phyloP scores from a whole-genome alignment of 345 rosid species.

The Arabis alpina region DNA sequence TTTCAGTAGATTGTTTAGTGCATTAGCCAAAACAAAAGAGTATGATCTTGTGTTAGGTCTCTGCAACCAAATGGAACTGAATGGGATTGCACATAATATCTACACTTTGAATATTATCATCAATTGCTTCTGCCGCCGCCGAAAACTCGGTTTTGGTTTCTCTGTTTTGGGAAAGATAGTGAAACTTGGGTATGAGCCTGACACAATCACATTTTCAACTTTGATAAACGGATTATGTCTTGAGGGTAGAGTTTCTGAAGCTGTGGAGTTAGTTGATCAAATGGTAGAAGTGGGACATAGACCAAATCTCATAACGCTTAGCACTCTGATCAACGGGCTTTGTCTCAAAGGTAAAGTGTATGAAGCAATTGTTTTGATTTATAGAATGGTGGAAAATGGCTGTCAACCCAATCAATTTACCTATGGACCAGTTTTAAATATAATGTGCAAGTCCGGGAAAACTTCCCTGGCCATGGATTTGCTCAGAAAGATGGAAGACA shows the following conservation, averaged over 20 bases:
- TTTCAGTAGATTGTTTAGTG: constrained; percentile 10
- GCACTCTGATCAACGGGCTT: constrained; percentile 4
- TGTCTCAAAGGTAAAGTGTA: constrained; percentile 7
- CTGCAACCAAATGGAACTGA: not conserved
- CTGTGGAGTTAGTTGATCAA: not conserved
- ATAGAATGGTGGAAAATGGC: constrained; percentile 6
- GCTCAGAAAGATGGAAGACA: constrained; percentile 16
- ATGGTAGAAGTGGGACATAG: not conserved
- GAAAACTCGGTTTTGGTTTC: not conserved
- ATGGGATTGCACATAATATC: not conserved
- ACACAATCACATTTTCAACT: not conserved
- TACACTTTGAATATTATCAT: not conserved
- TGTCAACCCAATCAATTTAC: not conserved
- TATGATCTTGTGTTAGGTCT: not conserved
- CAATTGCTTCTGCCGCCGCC: not conserved
- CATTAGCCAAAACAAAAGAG: not conserved
- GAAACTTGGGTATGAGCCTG: constrained; percentile 15
- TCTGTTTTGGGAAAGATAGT: not conserved
- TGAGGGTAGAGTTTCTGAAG: not conserved
- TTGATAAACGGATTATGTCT: not conserved
- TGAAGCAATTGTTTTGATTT: not conserved
- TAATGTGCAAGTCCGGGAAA: not conserved
- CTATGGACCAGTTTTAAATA: no score
- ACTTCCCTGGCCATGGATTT: constrained; percentile 14
- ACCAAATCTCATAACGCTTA: constrained; percentile 10